These are phyloP conservation scores for Cytospora schulzeri DNA, from an alignment of 2,329 filamentous ascomycete genomes.

Conservation along the genomic window DNA sequence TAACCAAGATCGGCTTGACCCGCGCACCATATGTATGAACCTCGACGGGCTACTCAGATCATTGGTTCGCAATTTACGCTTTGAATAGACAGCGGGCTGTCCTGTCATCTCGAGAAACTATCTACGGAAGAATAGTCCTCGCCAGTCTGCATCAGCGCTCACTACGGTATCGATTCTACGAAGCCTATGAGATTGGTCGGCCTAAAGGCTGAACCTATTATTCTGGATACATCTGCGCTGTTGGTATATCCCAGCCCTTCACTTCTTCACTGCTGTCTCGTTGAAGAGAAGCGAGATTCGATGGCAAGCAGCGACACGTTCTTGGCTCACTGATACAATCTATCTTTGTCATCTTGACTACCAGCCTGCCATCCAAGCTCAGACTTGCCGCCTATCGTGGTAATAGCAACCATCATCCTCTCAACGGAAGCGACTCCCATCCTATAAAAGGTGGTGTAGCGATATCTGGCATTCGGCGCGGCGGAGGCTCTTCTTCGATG, in stretches of 20 bases:
- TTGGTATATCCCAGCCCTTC: neutral
- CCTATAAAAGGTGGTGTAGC: slow-evolving; percentile 1
- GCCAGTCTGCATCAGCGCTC: slow-evolving; percentile 1
- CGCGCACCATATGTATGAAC: neutral
- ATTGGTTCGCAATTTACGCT: neutral
- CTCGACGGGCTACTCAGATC: neutral
- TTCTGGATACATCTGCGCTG: too few relatives aligned
- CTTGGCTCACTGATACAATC: slow-evolving; percentile 3
- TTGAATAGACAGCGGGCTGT: neutral
- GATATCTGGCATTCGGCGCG: slow-evolving; percentile 1
- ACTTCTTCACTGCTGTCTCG: neutral
- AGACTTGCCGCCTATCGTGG: neutral
- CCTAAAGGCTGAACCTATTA: neutral
- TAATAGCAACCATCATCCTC: neutral
- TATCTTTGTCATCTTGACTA: slow-evolving; percentile 9
- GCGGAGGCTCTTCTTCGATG: slow-evolving; percentile 1
- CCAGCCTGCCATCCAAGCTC: neutral
- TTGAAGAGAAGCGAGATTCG: neutral
- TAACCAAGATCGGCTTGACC: slow-evolving; percentile 14
- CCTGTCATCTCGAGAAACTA: neutral
- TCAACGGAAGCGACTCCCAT: slow-evolving; percentile 5
- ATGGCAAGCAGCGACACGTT: slow-evolving; percentile 20
- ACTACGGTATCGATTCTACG: neutral
- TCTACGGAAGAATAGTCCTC: neutral
- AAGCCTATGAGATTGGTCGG: slow-evolving; percentile 9